phyloP scores from a whole-genome alignment of 1,284 basidiomycete species.

The Boletus albobrunnescens region DNA sequence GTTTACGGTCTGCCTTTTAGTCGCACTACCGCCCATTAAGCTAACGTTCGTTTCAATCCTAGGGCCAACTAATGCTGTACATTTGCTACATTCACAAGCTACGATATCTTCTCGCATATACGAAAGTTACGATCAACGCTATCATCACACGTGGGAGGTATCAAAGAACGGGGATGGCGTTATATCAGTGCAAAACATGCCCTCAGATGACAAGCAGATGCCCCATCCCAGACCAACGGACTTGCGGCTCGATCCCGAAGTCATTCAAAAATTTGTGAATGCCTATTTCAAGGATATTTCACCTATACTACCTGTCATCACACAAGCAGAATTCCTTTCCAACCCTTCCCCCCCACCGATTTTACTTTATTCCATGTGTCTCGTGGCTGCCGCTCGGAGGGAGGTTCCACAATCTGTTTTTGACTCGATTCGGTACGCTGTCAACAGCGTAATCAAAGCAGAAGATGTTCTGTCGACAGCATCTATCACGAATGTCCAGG shows the following conservation, averaged over 20 bases:
- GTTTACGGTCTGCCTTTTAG: conserved; percentile 53
- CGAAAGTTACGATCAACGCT: conserved; percentile 81
- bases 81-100: conserved; percentile 85
- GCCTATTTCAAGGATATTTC: conserved; percentile 85
- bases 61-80: conserved; percentile 84
- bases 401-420: conserved; percentile 82
- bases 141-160: conserved; percentile 82
- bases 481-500: conserved; percentile 84
- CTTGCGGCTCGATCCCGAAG: conserved; percentile 68
- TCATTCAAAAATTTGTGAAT: conserved; percentile 83
- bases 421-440: conserved; percentile 77
- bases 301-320: conserved; percentile 85
- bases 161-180: conserved; percentile 81
- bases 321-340: conserved; percentile 81
- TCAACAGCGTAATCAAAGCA: conserved; percentile 82
- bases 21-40: not conserved
- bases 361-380: conserved; percentile 89
- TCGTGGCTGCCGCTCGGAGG: conserved; percentile 82
- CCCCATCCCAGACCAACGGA: conserved; percentile 59
- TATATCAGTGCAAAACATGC: conserved; percentile 76
- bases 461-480: conserved; percentile 90
- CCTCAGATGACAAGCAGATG: conserved; percentile 49
- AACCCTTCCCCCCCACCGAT: conserved; percentile 71
- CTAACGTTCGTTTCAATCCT: conserved; percentile 12
- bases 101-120: conserved; percentile 79